Base-by-base conservation (phyloP, 805 yeast species). In the Saturnispora serradocipensis region DNA sequence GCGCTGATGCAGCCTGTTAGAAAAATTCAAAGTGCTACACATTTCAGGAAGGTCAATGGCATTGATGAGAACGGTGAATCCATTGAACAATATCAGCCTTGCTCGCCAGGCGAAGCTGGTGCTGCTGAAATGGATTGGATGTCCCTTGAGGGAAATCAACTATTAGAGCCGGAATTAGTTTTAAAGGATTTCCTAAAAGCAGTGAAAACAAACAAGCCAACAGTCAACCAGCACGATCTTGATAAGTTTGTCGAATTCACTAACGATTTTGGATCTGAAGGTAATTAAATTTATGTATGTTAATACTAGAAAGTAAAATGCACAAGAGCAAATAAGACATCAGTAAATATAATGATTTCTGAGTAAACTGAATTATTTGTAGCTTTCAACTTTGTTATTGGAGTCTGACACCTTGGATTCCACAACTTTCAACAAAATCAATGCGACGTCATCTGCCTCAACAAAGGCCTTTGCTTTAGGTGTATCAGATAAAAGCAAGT, bases 1-100 rank as follows among this genome's bases (percentile, higher is more conserved):
- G 98, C 98, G 0, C 73, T 93, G 59, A 93, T 93, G 99, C 95
- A 91, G 67, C 99, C 99, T 1, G 88, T 93, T 53, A 78, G 99
- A 61, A 89, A 88, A 65, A 88, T 93, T 56, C 98, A 91, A 68
- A 84, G 80, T 62, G 97, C 99, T 0, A 93, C 99, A 0, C 99
- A 93, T 72, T 93, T 93, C 73, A 86, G 85, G 64, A 74, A 76
- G 54, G 79, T 80, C 10, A 57, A 61, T 1, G 72, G 74, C 7
- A 72, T 70, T 27, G 71, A 68, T 30, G 55, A 50, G 2, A 61
- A 68, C 11, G 66, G 66, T 1, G 66, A 58, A 38, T 72, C 69
- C 1, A 57, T 53, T 16, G 70, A 67, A 27, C 82, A 80, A 64
- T 76, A 80, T 47, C 86, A 90, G 15, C 99, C 99, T 1, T 93